Evolutionary conservation across 495 filamentous ascomycete species (phyloP), one percentile per base, ranked within the genome.

Genomic region (Jackrogersella multiformis): DNA sequence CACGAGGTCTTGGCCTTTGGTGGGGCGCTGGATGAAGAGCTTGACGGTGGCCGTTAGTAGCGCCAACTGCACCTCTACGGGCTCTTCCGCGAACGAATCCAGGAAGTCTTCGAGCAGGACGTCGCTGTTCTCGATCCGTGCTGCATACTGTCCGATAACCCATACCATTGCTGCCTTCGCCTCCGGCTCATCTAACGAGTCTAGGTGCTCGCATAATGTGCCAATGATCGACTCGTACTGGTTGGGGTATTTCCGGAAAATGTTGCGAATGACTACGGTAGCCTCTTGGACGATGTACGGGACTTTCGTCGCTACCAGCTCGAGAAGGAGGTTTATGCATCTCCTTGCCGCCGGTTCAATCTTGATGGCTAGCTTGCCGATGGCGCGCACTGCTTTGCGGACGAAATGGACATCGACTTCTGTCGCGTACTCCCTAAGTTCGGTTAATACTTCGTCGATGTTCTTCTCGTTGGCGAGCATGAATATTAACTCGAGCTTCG

Each of bases 201-300:
- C 95, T 35, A 99, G 86, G 74, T 99, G 93, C 77, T 97, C 91
- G 79, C 96, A 97, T 1, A 99, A 87, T 5, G 93, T 92, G 12
- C 89, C 88, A 76, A 99, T 99, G 79, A 99, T 98, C 60, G 89
- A 91, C 78, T 99, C 95, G 76, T 99, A 99, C 74, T 96, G 90
- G 74, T 97, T 97, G 4, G 95, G 95, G 75, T 99, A 99, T 78
- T 98, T 98, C 61, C 95, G 88, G 85, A 99, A 98, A 73, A 99
- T 98, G 77, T 99, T 98, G 66, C 93, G 90, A 72, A 99, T 99
- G 16, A 99, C 95, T 21, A 99, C 95, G 0, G 96, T 99, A n/a
- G 95, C 95, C 79, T 99, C 95, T 77, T 99, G 95, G 4, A 99
- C 95, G 55, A 99, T 98, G 75, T 99, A 99, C n/a, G 92, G 93